Evolutionary conservation across 805 yeast species (phyloP), one percentile per base, ranked within the genome.

Genomic region (Saitoella complicata): DNA sequence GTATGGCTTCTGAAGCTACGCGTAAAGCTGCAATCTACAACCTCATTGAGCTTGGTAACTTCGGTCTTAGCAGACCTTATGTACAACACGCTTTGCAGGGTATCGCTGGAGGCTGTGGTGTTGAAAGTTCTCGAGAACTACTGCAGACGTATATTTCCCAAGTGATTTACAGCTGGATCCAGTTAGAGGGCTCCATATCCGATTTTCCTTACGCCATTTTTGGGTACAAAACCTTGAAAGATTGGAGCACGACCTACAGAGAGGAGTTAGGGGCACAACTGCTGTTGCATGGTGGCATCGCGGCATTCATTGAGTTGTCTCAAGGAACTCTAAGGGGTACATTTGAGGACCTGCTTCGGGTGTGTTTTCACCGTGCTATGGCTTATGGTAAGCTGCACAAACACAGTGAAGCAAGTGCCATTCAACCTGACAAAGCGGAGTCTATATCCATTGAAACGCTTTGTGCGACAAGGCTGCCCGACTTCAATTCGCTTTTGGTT

Each of bases 11-110:
- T 5, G 38, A 42, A 30, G 34, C 41, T 7, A 13, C 35, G 11
- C 13, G 42, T 3, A 34, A 37, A 5, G 21, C 34, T 11, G 39
- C 35, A 5, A 40, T 45, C 10, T 45, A 13, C 38, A 45, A 45
- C 32, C 39, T 45, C 13, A 39, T 43, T 4, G 48, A 45, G 13
- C n/a, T 45, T 35, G 40, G 12, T 9, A 30, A 33, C 29, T 7
- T 38, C n/a, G 11, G 10, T 9, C 7, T 12, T 6, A 29, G 21
- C 5, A 31, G 42, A 13, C 30, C 33, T 4, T 45, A 83, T 62
- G 78, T 80, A 46, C 61, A 71, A 43, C 71, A 70, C 53, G 75
- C 73, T 53, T 67, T 71, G 43, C 70, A 65, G 50, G 64, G 67
- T 56, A 77, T 72, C 47, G 65, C 72, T 47, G 75, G 74, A 44